phyloP scores from a whole-genome alignment of 345 rosid genomes.

The Mercurialis annua region DNA sequence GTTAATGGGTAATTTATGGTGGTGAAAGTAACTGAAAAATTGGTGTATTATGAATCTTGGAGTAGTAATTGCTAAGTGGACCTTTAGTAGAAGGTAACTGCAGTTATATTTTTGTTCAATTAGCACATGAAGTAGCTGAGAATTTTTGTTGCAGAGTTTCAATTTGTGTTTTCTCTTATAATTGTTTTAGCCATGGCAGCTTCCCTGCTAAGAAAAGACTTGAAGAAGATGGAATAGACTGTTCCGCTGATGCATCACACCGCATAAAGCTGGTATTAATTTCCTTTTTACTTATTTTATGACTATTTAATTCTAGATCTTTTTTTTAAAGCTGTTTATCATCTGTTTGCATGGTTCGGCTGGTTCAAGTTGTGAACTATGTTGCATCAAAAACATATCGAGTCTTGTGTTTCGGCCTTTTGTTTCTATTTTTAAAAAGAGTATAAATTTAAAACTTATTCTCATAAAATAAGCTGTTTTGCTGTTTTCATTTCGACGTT shows the following conservation, averaged over 20 bases:
- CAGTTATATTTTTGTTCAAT: slow-evolving; percentile 7
- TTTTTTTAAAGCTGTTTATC: background rate
- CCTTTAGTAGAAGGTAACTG: slow-evolving; percentile 26
- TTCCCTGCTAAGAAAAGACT: slow-evolving; percentile 61
- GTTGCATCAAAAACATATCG: too few species aligned
- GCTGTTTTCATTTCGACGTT: too few species aligned
- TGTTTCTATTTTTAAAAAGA: too few species aligned
- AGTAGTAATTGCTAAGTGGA: slow-evolving; percentile 33
- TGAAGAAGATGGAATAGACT: slow-evolving; percentile 42
- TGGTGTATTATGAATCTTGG: slow-evolving; percentile 30
- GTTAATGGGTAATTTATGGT: slow-evolving; percentile 14
- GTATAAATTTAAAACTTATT: too few species aligned
- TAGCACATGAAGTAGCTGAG: slow-evolving; percentile 10
- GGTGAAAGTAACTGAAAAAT: slow-evolving; percentile 14
- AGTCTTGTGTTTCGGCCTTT: too few species aligned
- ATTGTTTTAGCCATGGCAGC: slow-evolving; percentile 42
- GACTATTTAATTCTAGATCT: slow-evolving; percentile 7
- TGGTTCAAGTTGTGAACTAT: background rate
- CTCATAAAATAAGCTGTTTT: too few species aligned
- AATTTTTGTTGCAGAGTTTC: slow-evolving; percentile 18
- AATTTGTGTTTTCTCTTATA: slow-evolving; percentile 22
- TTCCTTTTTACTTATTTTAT: slow-evolving; percentile 14
- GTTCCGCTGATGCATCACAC: slow-evolving; percentile 49
- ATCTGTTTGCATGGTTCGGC: slow-evolving; percentile 7
- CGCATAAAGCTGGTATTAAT: slow-evolving; percentile 59